Evolutionary conservation across 805 yeast genomes (phyloP).

Genomic region (Ogataea corticis): DNA sequence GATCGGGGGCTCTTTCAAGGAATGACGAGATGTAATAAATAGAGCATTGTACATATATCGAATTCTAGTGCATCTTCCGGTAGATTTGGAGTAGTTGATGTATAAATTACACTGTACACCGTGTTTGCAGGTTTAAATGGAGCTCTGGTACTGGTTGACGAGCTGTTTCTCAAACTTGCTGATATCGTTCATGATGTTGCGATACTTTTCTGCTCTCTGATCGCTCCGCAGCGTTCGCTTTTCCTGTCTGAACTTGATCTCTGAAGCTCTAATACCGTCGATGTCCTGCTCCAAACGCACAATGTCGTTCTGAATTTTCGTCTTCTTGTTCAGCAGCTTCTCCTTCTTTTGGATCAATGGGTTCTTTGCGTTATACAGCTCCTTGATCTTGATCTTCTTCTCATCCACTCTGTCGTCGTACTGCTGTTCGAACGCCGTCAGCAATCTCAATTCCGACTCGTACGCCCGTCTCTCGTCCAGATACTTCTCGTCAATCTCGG

Average conservation of each 20-base stretch:
- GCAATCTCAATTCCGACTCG: conserved; percentile 37
- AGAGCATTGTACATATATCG: conserved; percentile 1
- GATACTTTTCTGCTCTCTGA: conserved; percentile 28
- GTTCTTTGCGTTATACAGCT: conserved; percentile 32
- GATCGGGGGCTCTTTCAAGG: conserved; percentile 29
- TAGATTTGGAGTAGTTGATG: conserved; percentile 1
- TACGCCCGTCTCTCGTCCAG: conserved; percentile 38
- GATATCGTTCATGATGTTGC: conserved; percentile 25
- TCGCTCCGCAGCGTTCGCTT: conserved; percentile 24
- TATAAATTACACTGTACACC: background rate
- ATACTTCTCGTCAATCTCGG: conserved; percentile 40
- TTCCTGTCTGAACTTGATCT: conserved; percentile 24
- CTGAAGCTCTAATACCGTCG: conserved; percentile 26
- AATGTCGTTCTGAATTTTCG: conserved; percentile 31
- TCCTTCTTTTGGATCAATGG: conserved; percentile 36
- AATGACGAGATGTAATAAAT: conserved; percentile 5
- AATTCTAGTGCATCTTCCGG: background rate
- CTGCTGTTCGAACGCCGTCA: conserved; percentile 33
- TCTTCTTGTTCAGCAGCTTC: conserved; percentile 31
- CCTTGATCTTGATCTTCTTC: conserved; percentile 23
- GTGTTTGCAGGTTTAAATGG: background rate
- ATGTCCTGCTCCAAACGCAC: conserved; percentile 26
- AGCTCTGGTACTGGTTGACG: conserved; percentile 12
- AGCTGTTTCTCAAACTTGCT: conserved; percentile 26
- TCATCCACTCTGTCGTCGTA: conserved; percentile 28